phyloP scores from a whole-genome alignment of 306 rosid species.

The Acmispon strigosus region DNA sequence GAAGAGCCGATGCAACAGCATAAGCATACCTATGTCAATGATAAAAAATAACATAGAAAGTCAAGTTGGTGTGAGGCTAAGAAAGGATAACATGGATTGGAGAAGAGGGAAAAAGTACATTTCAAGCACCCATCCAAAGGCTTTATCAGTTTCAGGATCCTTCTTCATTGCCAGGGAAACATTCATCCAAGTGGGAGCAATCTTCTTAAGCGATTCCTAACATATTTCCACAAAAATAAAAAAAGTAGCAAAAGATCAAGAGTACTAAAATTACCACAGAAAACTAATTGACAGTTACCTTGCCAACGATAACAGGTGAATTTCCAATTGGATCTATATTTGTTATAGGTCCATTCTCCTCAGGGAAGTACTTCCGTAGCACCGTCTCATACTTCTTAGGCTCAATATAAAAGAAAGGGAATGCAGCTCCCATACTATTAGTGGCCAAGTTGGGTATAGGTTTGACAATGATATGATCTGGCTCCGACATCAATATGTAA shows the following conservation, averaged over 20 bases:
- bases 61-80: neutral
- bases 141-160: slow-evolving; percentile 95
- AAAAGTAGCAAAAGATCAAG: slow-evolving; percentile 9
- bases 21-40: slow-evolving; percentile 73
- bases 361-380: slow-evolving; percentile 74
- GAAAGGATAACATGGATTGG: slow-evolving; percentile 12
- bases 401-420: slow-evolving; percentile 96
- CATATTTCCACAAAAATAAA: slow-evolving; percentile 19
- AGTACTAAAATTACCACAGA: neutral
- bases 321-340: slow-evolving; percentile 92
- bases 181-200: slow-evolving; percentile 99
- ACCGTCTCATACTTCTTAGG: slow-evolving; percentile 74
- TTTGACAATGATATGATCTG: slow-evolving; percentile 91
- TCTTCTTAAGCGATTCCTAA: slow-evolving; percentile 84
- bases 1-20: slow-evolving; percentile 88
- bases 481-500: slow-evolving; percentile 91
- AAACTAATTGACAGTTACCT: slow-evolving; percentile 42
- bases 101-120: slow-evolving; percentile 44
- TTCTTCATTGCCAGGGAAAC: slow-evolving; percentile 95
- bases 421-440: slow-evolving; percentile 84
- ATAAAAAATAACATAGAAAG: slow-evolving; percentile 13
- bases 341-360: slow-evolving; percentile 73
- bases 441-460: slow-evolving; percentile 93
- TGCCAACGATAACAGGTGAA: slow-evolving; percentile 92
- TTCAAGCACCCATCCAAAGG: slow-evolving; percentile 99